Conservation (phyloP, 495 filamentous ascomycete species). For the Aspergillus campestris region DNA sequence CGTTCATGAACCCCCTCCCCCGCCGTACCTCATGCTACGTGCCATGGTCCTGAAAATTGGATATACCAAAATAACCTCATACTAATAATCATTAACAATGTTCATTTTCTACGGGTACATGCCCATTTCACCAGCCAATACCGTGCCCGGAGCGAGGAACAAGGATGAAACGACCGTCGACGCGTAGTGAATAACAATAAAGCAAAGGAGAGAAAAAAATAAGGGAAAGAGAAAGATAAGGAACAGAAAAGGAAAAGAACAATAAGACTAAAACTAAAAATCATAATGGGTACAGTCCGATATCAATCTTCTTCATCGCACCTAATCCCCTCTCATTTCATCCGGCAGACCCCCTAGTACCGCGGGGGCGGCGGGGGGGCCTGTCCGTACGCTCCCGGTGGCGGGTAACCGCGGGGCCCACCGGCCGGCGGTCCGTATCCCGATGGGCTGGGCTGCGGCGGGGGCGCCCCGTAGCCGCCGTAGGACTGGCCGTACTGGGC, state of each 20-base stretch:
- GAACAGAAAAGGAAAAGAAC: background rate
- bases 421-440: conserved; percentile 13
- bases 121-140: too few species aligned
- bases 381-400: conserved; percentile 20
- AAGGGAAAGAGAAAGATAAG: conserved; percentile 1
- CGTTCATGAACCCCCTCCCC: too few species aligned
- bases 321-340: background rate
- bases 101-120: too few species aligned
- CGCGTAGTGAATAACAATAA: too few species aligned
- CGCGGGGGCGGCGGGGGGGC: conserved; percentile 20
- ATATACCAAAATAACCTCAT: too few species aligned
- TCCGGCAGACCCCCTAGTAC: conserved; percentile 13
- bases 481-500: conserved; percentile 7
- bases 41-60: too few species aligned
- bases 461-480: conserved; percentile 11
- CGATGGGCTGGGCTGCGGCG: conserved; percentile 10
- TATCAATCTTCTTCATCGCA: background rate
- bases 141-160: too few species aligned
- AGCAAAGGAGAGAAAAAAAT: background rate
- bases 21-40: too few species aligned
- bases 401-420: conserved; percentile 12
- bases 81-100: too few species aligned
- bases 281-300: background rate
- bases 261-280: background rate
- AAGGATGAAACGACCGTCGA: too few species aligned